Conservation (phyloP, 768 basidiomycete genomes). For the Zangia roseola region DNA sequence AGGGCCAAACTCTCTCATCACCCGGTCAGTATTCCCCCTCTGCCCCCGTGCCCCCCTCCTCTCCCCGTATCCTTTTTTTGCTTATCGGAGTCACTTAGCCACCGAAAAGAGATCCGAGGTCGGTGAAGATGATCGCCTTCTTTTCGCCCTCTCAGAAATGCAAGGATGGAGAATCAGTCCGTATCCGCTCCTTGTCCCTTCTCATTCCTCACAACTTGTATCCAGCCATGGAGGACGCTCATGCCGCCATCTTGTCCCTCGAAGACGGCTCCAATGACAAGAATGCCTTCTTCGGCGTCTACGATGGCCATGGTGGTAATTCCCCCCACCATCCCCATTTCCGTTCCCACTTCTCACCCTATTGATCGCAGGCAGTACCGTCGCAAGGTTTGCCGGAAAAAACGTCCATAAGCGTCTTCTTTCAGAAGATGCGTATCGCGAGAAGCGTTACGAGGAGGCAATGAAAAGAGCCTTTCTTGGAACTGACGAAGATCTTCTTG, state of each 20-base stretch:
- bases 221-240: conserved; percentile 97
- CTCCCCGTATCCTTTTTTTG: neutral
- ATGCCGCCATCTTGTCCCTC: conserved; percentile 71
- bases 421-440: conserved; percentile 68
- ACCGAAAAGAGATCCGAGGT: conserved; percentile 78
- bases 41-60: conserved; percentile 4
- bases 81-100: conserved; percentile 43
- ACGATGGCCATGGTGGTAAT: conserved; percentile 97
- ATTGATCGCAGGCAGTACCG: conserved; percentile 59
- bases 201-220: conserved; percentile 2
- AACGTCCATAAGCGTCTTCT: conserved; percentile 78
- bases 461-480: conserved; percentile 89
- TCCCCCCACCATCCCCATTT: neutral
- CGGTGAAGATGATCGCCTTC: conserved; percentile 67
- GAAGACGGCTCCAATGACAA: conserved; percentile 46
- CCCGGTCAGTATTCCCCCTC: conserved; percentile 53
- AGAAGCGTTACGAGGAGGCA: conserved; percentile 68
- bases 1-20: conserved; percentile 87
- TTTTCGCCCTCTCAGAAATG: conserved; percentile 90
- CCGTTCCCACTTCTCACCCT: conserved; percentile 2
- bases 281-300: conserved; percentile 92
- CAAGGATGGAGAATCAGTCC: conserved; percentile 98
- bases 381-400: conserved; percentile 85
- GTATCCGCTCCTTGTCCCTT: conserved; percentile 34
- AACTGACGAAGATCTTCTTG: conserved; percentile 91